Conservation (phyloP, 129 eudicot genomes). For the Centaurea solstitialis region DNA sequence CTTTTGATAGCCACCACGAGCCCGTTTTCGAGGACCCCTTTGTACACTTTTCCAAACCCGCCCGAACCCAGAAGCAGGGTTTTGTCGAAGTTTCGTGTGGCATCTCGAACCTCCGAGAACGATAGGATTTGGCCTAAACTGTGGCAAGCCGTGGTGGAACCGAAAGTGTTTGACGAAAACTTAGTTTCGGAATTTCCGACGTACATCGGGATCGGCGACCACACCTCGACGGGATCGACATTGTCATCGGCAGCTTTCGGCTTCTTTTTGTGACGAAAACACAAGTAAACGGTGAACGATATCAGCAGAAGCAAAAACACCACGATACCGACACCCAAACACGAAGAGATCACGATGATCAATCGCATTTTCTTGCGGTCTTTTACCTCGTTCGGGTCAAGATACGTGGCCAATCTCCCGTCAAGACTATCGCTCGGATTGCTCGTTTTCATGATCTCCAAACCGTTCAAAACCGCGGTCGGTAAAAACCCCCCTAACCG, state of each 20-base stretch:
- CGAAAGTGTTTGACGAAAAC: slow-evolving; percentile 38
- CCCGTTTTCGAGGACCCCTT: slow-evolving; percentile 50
- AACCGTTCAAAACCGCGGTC: slow-evolving; percentile 51
- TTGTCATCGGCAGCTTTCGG: slow-evolving; percentile 4
- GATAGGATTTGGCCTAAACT: slow-evolving; percentile 41
- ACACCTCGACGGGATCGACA: not conserved
- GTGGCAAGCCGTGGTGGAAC: slow-evolving; percentile 27
- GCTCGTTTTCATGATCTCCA: slow-evolving; percentile 63
- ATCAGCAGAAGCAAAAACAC: slow-evolving; percentile 30
- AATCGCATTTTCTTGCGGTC: slow-evolving; percentile 14
- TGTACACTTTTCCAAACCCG: slow-evolving; percentile 57
- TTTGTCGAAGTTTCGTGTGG: slow-evolving; percentile 50
- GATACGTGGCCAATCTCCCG: slow-evolving; percentile 31
- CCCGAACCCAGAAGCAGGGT: slow-evolving; percentile 47
- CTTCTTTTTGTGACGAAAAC: slow-evolving; percentile 35
- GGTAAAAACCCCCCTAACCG: slow-evolving; percentile 29
- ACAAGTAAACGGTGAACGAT: slow-evolving; percentile 19
- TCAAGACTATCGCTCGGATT: slow-evolving; percentile 47
- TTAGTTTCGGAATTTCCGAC: slow-evolving; percentile 44
- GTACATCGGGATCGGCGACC: slow-evolving; percentile 40
- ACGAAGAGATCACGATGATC: slow-evolving; percentile 30
- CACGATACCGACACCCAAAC: slow-evolving; percentile 38
- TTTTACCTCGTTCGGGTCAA: slow-evolving; percentile 4
- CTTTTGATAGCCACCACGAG: slow-evolving; percentile 49
- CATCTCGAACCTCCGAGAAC: slow-evolving; percentile 52